Conservation (phyloP, 2,329 filamentous ascomycete genomes). For the Hypoxylon sp. region DNA sequence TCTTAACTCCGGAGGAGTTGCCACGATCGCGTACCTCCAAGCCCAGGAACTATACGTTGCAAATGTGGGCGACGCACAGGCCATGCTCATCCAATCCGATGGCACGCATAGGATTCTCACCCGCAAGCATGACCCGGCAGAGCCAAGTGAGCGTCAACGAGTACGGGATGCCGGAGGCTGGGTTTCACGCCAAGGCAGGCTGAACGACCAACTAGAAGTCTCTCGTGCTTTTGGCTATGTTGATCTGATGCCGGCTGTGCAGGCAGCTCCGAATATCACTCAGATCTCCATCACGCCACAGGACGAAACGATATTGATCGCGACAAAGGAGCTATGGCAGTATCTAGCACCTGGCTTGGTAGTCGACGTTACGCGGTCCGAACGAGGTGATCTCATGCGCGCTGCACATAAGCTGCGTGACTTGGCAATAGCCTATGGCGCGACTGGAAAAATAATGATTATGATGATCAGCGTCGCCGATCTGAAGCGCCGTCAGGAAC, state of each 20-base stretch:
- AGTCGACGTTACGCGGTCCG: constrained; percentile 87
- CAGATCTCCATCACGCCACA: constrained; percentile 82
- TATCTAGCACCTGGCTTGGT: constrained; percentile 89
- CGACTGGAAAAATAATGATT: constrained; percentile 95
- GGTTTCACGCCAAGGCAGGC: constrained; percentile 90
- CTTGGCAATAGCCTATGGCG: constrained; percentile 93
- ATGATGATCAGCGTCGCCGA: constrained; percentile 97
- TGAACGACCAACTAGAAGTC: constrained; percentile 91
- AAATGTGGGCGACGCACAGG: constrained; percentile 94
- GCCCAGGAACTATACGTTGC: constrained; percentile 91
- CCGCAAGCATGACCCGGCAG: constrained; percentile 90
- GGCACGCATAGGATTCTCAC: constrained; percentile 85
- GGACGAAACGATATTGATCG: constrained; percentile 92
- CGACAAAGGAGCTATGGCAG: constrained; percentile 94
- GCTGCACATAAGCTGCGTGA: constrained; percentile 94
- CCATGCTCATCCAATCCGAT: constrained; percentile 92
- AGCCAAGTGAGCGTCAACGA: constrained; percentile 80
- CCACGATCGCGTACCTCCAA: constrained; percentile 88
- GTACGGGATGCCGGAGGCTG: constrained; percentile 95
- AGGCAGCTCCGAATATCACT: constrained; percentile 85
- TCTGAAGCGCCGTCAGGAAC: constrained; percentile 81
- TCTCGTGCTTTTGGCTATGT: constrained; percentile 96
- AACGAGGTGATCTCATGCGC: constrained; percentile 89
- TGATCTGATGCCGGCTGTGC: constrained; percentile 89
- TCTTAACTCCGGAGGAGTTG: constrained; percentile 86